Base-by-base conservation (phyloP, 257 asterid species). In the Eucommia ulmoides region DNA sequence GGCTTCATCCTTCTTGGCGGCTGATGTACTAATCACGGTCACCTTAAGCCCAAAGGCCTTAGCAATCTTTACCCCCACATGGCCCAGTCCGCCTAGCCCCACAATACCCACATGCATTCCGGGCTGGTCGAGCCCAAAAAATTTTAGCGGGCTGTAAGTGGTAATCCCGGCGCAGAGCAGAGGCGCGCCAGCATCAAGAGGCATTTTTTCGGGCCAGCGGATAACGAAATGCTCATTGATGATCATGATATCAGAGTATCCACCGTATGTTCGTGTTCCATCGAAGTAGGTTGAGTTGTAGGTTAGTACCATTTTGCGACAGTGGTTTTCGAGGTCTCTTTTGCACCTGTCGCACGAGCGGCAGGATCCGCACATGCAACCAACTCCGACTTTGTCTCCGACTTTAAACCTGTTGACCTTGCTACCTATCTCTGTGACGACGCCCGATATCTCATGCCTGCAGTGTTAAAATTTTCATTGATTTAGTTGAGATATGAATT, bases 1-100 rank as follows among this genome's bases (percentile, higher is more conserved):
- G 4, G 48, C 48, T 42, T 42, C 48, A 15, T 35, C 44, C 15
- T 42, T 42, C 2, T 42, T 42, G 48, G n/a, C 15, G 1, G 15
- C 6, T 1, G 19, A 15, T 35, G 44, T 35, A 35, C 44, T 35
- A 10, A 35, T 35, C 44, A 35, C 44, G 0, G 44, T 35, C n/a
- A 35, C 44, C 44, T 35, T 35, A 15, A 35, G 3, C 11, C 44
- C 44, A 35, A 35, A 35, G n/a, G 48, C 48, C 48, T 42, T 42
- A 2, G 20, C 48, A 42, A 42, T 6, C 20, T 42, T 42, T 10
- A 42, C 20, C 8, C n/a, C 19, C 19, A 42, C 20, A n/a, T 42
- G 48, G 3, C 48, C 48, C 19, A 42, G 19, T 18, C 48, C 48
- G 19, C 48, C 48, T 15, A 42, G 21, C 19, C 48, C 20, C 9